A percentile compares a stretch with the other conserved stretches of the same genome.
phyloP scores from a whole-genome alignment of 2,329 filamentous ascomycete genomes.

The Apiospora kogelbergensis region DNA sequence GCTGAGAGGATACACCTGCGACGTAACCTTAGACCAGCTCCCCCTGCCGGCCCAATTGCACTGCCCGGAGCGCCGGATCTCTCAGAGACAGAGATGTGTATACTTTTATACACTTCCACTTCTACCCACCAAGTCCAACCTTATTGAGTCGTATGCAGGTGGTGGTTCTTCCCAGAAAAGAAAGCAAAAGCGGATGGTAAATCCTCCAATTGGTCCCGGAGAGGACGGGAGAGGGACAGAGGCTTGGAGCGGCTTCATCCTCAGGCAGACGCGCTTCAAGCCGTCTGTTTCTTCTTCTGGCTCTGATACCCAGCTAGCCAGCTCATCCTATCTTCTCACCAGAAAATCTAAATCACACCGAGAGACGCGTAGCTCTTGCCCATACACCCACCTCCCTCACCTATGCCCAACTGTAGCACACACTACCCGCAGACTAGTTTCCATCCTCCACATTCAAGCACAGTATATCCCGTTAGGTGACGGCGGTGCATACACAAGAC shows the following conservation, averaged over 20 bases:
- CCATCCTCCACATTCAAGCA: not conserved
- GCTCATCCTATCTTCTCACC: not conserved
- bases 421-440: not conserved
- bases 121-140: not conserved
- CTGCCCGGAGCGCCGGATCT: not conserved
- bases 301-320: not conserved
- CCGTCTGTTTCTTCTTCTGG: not conserved
- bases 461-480: not conserved
- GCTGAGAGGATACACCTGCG: not conserved
- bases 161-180: conserved; percentile 1
- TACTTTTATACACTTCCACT: not conserved
- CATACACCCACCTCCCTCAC: not conserved
- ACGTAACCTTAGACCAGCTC: not conserved
- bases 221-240: not conserved
- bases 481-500: not conserved
- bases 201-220: not conserved
- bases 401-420: not conserved
- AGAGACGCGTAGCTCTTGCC: not conserved
- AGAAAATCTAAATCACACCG: not conserved
- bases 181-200: not conserved
- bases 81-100: not conserved
- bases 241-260: not conserved
- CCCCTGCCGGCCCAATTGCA: not conserved
- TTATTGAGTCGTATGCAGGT: conserved; percentile 2
- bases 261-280: not conserved